phyloP scores from a whole-genome alignment of 768 basidiomycete genomes.

The Pholiota conissans region DNA sequence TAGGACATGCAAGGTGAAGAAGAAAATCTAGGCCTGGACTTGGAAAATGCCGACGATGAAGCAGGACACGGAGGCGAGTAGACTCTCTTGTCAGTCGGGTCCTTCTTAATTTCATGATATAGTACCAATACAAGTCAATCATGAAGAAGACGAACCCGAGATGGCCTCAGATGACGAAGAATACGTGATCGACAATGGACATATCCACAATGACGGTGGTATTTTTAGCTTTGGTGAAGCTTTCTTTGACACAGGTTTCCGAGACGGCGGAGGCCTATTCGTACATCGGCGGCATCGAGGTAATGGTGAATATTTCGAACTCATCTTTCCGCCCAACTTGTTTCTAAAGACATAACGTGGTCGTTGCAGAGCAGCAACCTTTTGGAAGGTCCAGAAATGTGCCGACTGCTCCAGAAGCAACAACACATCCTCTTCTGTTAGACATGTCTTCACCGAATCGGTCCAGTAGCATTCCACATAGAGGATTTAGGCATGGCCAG shows the following conservation, averaged over 20 bases:
- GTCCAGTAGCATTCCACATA: constrained; percentile 40
- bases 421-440: constrained; percentile 79
- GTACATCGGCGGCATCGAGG: constrained; percentile 56
- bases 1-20: constrained; percentile 57
- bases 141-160: constrained; percentile 63
- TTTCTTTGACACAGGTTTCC: constrained; percentile 45
- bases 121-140: constrained; percentile 57
- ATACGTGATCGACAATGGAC: constrained; percentile 40
- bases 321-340: neutral
- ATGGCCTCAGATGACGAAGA: constrained; percentile 68
- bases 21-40: constrained; percentile 41
- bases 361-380: constrained; percentile 51
- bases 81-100: neutral
- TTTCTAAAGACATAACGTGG: neutral
- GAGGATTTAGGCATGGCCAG: constrained; percentile 55
- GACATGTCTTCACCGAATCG: constrained; percentile 57
- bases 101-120: constrained; percentile 8
- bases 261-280: constrained; percentile 48
- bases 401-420: constrained; percentile 58
- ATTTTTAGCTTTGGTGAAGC: constrained; percentile 57
- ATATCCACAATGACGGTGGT: constrained; percentile 45
- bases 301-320: constrained; percentile 38
- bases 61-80: constrained; percentile 56
- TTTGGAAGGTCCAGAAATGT: constrained; percentile 63
- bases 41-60: constrained; percentile 59